Evolutionary conservation across 2,329 filamentous ascomycete genomes (phyloP), one percentile per base, ranked within the genome.

Genomic region (Cladosporium sp.): DNA sequence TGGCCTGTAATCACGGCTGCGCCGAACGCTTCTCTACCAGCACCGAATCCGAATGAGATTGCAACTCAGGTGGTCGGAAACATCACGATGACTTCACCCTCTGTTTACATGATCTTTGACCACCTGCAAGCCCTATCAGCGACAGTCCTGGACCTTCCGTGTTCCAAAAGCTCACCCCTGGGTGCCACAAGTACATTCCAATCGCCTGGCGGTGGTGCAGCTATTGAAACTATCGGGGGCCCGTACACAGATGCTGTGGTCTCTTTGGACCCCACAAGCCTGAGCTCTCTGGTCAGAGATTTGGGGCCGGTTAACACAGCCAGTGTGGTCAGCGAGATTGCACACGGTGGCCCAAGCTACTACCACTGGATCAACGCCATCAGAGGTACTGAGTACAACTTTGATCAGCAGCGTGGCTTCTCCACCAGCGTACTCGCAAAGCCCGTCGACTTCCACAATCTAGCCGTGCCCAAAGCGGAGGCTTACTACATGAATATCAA

Each of bases 401-500:
- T 36, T 28, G 49, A 30, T n/a, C 43, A 25, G 10, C 10, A 16
- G 21, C 5, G 26, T 7, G 58, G 46, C 8, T 60, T 14, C 13
- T 23, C 2, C 25, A 60, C 3, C 39, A 63, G 49, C 11, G 61
- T 64, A 7, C 25, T 57, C 4, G 61, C 61, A 14, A 32, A 57
- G 13, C 28, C 51, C 11, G 51, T 64, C 18, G 51, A 64, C 32
- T 39, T 34, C n/a, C 28, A 21, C 36, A 49, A 64, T 21, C 26
- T 64, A 6, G 28, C 39, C 2, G 61, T 64, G 13, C 61, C 61
- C 3, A 13, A 36, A 21, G 51, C 61, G 2, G 51, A 56, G 25
- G 61, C 61, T 21, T 64, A 64, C 18, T 64, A 64, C 26, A 32
- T 64, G 53, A 64, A 64, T 23, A 64, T 64, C 61, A 64, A 64